Conservation (phyloP, 1,284 basidiomycete genomes). For the Golubevia sp. region DNA sequence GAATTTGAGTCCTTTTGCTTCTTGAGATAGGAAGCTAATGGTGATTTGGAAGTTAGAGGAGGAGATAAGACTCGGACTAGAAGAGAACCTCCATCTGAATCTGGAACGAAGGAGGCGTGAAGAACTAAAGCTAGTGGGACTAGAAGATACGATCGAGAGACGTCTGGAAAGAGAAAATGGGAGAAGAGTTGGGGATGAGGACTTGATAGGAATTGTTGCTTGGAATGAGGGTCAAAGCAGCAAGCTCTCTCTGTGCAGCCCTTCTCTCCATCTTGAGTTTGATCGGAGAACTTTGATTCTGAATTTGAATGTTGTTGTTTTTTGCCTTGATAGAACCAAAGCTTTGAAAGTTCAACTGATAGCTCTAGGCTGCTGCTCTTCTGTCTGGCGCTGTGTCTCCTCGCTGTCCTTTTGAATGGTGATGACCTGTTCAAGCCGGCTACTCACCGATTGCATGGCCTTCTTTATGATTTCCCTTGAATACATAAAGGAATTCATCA, state of each 20-base stretch:
- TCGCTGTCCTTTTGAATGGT: not conserved
- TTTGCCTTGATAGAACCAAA: not conserved
- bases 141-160: slow-evolving; percentile 16
- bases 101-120: slow-evolving; percentile 40
- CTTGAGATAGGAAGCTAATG: slow-evolving; percentile 18
- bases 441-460: not conserved
- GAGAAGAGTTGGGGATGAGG: too few relatives aligned
- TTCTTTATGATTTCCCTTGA: slow-evolving; percentile 16
- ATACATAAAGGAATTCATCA: slow-evolving; percentile 37
- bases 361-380: too few relatives aligned
- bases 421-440: too few relatives aligned
- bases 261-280: too few relatives aligned
- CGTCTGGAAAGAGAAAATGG: not conserved
- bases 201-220: too few relatives aligned
- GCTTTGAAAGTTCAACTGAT: too few relatives aligned
- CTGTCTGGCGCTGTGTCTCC: too few relatives aligned
- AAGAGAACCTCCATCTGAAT: slow-evolving; percentile 48
- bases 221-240: too few relatives aligned
- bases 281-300: slow-evolving; percentile 11
- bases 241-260: too few relatives aligned
- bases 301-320: not conserved
- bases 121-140: slow-evolving; percentile 37
- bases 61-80: slow-evolving; percentile 42
- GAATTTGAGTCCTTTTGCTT: slow-evolving; percentile 7
- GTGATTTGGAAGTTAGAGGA: slow-evolving; percentile 8